A percentile compares a stretch with the other conserved stretches of the same genome.
Evolutionary conservation across 352 stramenopile genomes (phyloP).

Genomic region (Phytophthora brassicae): DNA sequence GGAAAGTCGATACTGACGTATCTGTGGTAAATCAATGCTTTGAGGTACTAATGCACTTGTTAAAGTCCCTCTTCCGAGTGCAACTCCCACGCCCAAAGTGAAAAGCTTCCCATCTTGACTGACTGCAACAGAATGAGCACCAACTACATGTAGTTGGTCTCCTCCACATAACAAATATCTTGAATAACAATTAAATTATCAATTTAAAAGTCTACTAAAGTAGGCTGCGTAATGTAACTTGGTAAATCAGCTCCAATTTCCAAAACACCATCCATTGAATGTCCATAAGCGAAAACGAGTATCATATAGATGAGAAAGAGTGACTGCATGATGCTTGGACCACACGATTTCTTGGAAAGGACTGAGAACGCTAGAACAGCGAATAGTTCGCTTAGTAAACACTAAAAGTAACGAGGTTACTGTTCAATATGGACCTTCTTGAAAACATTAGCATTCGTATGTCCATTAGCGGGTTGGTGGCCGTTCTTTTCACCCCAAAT

Average conservation of each 20-base stretch:
- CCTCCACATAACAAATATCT: no score
- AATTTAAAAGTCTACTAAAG: no score
- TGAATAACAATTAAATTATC: no score
- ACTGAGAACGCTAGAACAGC: no score
- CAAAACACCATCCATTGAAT: constrained; percentile 54
- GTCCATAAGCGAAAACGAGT: constrained; percentile 60
- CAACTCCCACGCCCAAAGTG: constrained; percentile 74
- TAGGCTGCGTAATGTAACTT: no score
- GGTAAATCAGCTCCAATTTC: no score
- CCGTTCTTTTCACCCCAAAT: background rate
- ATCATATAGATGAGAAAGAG: constrained; percentile 64
- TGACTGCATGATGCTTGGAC: constrained; percentile 58
- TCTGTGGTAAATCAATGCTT: constrained; percentile 29
- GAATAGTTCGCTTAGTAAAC: no score
- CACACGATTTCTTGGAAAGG: constrained; percentile 62
- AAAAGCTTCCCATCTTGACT: constrained; percentile 57
- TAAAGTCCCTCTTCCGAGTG: constrained; percentile 45
- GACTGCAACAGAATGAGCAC: constrained; percentile 72
- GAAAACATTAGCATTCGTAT: constrained; percentile 8
- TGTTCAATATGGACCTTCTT: constrained; percentile 30
- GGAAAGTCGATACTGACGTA: background rate
- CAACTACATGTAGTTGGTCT: constrained; percentile 49
- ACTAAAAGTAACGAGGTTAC: no score
- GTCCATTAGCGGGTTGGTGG: background rate
- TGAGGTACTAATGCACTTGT: no score